Evolutionary conservation across 345 rosid genomes (phyloP), one percentile per base, ranked within the genome.

Genomic region (Kandelia obovata): DNA sequence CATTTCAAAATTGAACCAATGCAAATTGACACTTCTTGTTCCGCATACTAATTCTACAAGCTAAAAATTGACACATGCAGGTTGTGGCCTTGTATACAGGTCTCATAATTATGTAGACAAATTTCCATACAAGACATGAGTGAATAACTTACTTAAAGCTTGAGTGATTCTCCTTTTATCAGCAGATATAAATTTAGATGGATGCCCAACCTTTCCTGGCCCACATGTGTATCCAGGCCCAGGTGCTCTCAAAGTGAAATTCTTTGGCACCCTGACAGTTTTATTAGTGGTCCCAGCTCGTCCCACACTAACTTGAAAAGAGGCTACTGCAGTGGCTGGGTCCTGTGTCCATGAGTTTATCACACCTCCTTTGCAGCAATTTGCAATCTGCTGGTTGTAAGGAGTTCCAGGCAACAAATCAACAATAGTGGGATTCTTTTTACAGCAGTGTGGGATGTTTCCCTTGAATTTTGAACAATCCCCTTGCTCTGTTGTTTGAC

Each of bases 211-310:
- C 71, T 76, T 76, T 65, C 72, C 79, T 4, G 79, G 79, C 11
- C 79, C 75, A 55, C 79, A 76, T 32, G 79, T 76, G 37, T 76
- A 76, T 59, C 79, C 79, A 55, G 79, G 79, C 55, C 79, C 79
- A 3, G 79, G 79, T 53, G 75, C 75, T 65, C 25, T 71, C 75
- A 76, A 43, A 28, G 79, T 76, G 79, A 76, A 70, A 58, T 76
- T 76, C 68, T 76, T 76, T 0, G 79, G 79, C 59, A 76, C 70
- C 52, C 79, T 66, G 1, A 76, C 79, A 43, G 79, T 76, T 61
- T 66, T 76, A 64, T 71, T 76, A 16, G 75, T 61, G 60, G 79
- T 76, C 65, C 79, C 79, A 60, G 79, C 79, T 46, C 64, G 75
- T 60, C 79, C 79, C 5, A 76, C 79, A 66, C 79, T 76, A 46